Percentiles rank a stretch among this genome's conserved stretches.
These are phyloP conservation scores for Schoenoplectus triqueter DNA, from an alignment of 202 grass and related monocot species.

Conservation along the genomic window DNA sequence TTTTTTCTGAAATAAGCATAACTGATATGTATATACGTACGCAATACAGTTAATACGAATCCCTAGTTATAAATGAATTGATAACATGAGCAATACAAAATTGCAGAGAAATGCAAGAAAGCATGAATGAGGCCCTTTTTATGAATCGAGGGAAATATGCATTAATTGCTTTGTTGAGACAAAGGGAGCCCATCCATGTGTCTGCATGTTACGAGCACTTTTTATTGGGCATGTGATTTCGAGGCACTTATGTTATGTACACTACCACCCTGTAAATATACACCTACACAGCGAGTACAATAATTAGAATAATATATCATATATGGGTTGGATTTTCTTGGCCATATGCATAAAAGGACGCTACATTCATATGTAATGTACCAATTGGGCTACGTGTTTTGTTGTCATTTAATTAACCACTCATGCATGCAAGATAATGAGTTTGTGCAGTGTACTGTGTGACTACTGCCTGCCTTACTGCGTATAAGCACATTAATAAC, in stretches of 20 bases:
- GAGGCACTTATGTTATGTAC: background rate
- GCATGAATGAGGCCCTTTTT: background rate
- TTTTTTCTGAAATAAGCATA: background rate
- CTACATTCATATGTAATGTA: background rate
- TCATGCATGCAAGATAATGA: background rate
- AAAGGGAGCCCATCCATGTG: slow-evolving; percentile 48
- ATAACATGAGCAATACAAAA: slow-evolving; percentile 8
- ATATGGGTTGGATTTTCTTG: slow-evolving; percentile 29
- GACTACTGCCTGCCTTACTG: background rate
- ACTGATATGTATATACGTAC: no score
- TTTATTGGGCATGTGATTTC: slow-evolving; percentile 42
- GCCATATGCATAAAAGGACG: slow-evolving; percentile 27
- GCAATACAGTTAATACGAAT: background rate
- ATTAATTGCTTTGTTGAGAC: slow-evolving; percentile 43
- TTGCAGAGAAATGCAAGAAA: slow-evolving; percentile 27
- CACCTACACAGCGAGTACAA: slow-evolving; percentile 30
- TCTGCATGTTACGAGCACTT: slow-evolving; percentile 36
- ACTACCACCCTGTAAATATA: background rate
- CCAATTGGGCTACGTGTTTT: background rate
- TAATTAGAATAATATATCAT: slow-evolving; percentile 29
- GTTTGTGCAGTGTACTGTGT: background rate
- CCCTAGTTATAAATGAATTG: background rate
- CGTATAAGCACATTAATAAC: background rate
- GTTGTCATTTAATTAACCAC: background rate
- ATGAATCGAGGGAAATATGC: slow-evolving; percentile 33